Conservation (phyloP, 2,329 filamentous ascomycete genomes). For the Penicillium glabrum region DNA sequence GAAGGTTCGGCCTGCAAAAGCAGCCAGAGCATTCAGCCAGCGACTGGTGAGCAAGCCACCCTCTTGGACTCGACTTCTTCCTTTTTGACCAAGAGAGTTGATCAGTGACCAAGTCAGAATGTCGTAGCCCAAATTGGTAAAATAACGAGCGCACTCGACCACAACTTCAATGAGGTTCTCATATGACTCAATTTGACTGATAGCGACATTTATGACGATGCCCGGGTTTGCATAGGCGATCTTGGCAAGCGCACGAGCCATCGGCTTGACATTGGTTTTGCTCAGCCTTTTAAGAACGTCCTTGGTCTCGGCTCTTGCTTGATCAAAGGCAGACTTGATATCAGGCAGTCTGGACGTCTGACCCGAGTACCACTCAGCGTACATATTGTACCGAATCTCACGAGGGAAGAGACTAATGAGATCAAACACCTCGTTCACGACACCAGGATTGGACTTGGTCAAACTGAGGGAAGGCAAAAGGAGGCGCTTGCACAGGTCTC, state of each 20-base stretch:
- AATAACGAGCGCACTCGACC: slow-evolving; percentile 91
- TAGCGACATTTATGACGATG: slow-evolving; percentile 83
- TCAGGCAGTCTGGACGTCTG: slow-evolving; percentile 73
- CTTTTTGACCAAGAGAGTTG: slow-evolving; percentile 63
- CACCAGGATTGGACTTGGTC: slow-evolving; percentile 77
- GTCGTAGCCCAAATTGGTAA: slow-evolving; percentile 89
- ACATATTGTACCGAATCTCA: slow-evolving; percentile 78
- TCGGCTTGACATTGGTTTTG: slow-evolving; percentile 78
- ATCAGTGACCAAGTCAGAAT: slow-evolving; percentile 90
- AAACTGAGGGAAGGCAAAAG: slow-evolving; percentile 87
- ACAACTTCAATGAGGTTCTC: slow-evolving; percentile 93
- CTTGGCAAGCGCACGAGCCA: slow-evolving; percentile 87
- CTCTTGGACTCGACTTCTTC: slow-evolving; percentile 59
- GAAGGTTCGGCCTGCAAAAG: slow-evolving; percentile 90
- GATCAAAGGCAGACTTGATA: slow-evolving; percentile 75
- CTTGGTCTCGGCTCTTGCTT: slow-evolving; percentile 75
- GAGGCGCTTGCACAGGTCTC: slow-evolving; percentile 76
- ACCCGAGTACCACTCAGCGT: slow-evolving; percentile 88
- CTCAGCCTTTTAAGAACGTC: slow-evolving; percentile 87
- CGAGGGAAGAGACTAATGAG: slow-evolving; percentile 77
- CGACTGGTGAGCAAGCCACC: slow-evolving; percentile 77
- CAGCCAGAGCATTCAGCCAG: slow-evolving; percentile 86
- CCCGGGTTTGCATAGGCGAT: slow-evolving; percentile 89
- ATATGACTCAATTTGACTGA: slow-evolving; percentile 90
- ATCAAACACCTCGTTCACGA: slow-evolving; percentile 83